These are phyloP conservation scores for Aspergillus japonicus DNA, from an alignment of 2,329 filamentous ascomycete species.

Conservation along the genomic window DNA sequence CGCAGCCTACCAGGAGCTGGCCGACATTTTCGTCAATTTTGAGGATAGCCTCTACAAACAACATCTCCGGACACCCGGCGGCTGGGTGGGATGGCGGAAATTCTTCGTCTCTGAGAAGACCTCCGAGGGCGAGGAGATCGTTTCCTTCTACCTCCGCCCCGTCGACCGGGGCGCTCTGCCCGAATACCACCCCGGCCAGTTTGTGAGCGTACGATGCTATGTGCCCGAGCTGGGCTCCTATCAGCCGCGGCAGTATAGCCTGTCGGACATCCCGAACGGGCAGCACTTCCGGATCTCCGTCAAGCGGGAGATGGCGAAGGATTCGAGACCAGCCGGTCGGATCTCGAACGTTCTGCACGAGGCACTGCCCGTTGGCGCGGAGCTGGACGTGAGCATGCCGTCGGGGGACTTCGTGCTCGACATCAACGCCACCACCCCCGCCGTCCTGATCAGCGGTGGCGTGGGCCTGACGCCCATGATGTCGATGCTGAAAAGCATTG, in stretches of 20 bases:
- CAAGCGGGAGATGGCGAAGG: conserved; percentile 61
- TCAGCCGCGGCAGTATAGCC: conserved; percentile 70
- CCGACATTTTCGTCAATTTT: conserved; percentile 65
- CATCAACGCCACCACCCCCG: conserved; percentile 44
- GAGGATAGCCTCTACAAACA: conserved; percentile 60
- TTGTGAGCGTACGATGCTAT: conserved; percentile 62
- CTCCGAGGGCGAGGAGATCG: conserved; percentile 64
- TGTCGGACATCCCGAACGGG: conserved; percentile 62
- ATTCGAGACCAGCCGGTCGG: conserved; percentile 56
- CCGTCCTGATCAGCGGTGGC: conserved; percentile 62
- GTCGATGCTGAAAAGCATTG: conserved; percentile 59
- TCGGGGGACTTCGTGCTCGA: conserved; percentile 59
- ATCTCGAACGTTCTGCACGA: conserved; percentile 70
- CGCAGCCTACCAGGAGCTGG: conserved; percentile 68
- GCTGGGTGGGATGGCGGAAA: conserved; percentile 64
- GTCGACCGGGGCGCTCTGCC: conserved; percentile 61
- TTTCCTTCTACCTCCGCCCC: conserved; percentile 67
- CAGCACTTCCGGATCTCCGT: conserved; percentile 69
- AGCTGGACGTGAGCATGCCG: conserved; percentile 65
- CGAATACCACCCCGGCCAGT: conserved; percentile 68
- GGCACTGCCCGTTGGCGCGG: conserved; percentile 59
- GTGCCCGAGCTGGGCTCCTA: conserved; percentile 58
- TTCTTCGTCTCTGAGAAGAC: conserved; percentile 64
- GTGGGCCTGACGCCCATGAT: conserved; percentile 61
- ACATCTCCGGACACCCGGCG: conserved; percentile 16